Percentiles rank a stretch among this genome's conserved stretches.
Evolutionary conservation across 2,329 filamentous ascomycete species (phyloP).

Genomic region (Stagonosporopsis cucurbitacearum): DNA sequence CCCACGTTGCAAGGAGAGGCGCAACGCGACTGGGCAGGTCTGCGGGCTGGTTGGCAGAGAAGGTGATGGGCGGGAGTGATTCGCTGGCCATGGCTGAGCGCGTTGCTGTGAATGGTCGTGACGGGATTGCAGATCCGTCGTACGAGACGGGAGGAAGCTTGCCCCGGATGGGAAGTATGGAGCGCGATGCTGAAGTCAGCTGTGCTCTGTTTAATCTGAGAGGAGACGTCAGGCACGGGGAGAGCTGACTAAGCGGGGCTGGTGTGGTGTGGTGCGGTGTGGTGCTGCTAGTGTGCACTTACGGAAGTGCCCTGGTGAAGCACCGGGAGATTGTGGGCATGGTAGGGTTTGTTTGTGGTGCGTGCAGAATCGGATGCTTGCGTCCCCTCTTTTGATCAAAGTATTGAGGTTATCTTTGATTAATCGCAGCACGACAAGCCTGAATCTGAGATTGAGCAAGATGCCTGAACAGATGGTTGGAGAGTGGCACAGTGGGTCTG

Average conservation of each 20-base stretch:
- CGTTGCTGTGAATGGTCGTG: slow-evolving; percentile 1
- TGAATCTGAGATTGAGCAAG: slow-evolving; percentile 1
- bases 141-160: slow-evolving; percentile 3
- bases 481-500: slow-evolving; percentile 2
- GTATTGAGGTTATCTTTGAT: background rate
- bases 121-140: slow-evolving; percentile 9
- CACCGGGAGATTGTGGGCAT: slow-evolving; percentile 17
- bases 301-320: slow-evolving; percentile 32
- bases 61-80: slow-evolving; percentile 27
- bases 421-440: background rate
- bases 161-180: slow-evolving; percentile 3
- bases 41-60: slow-evolving; percentile 36
- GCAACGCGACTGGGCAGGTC: slow-evolving; percentile 36
- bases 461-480: slow-evolving; percentile 1
- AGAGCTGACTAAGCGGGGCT: slow-evolving; percentile 25
- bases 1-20: slow-evolving; percentile 35
- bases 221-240: slow-evolving; percentile 21
- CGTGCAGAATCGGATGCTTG: background rate
- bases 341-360: background rate
- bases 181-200: slow-evolving; percentile 7
- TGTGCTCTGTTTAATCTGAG: slow-evolving; percentile 27
- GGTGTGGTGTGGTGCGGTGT: too few relatives aligned
- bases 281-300: slow-evolving; percentile 29
- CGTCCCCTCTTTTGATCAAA: background rate
- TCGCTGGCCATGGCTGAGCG: slow-evolving; percentile 2